Evolutionary conservation across 73 alveolate species (phyloP).

Genomic region (Stentor coeruleus): DNA sequence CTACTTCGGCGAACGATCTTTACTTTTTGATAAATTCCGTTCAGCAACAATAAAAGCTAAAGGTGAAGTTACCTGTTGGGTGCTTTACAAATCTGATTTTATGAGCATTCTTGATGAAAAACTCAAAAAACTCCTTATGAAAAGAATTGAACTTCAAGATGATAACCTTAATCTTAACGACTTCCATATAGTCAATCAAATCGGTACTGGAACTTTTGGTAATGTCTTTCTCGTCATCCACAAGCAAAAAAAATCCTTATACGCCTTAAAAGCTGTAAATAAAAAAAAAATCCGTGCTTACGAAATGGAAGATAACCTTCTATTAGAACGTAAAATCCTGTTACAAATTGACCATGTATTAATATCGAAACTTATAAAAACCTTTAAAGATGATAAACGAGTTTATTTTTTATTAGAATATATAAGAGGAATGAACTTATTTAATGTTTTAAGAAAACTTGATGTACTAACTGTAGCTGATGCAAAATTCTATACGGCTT

Average conservation of each 20-base stretch:
- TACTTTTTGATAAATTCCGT: constrained; percentile 51
- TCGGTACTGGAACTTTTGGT: constrained; percentile 59
- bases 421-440: constrained; percentile 47
- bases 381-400: constrained; percentile 49
- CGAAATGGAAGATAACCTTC: constrained; percentile 34
- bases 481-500: constrained; percentile 46
- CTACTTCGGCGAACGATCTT: constrained; percentile 58
- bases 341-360: constrained; percentile 56
- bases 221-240: constrained; percentile 56
- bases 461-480: no score
- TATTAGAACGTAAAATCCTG: constrained; percentile 51
- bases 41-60: constrained; percentile 56
- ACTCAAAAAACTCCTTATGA: constrained; percentile 30
- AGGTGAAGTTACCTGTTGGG: constrained; percentile 35
- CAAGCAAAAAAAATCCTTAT: constrained; percentile 41
- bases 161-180: constrained; percentile 38
- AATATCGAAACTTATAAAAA: constrained; percentile 56
- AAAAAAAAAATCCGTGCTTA: constrained; percentile 35
- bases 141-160: constrained; percentile 40
- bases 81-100: constrained; percentile 27
- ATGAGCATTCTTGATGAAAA: constrained; percentile 33
- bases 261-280: constrained; percentile 53
- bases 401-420: constrained; percentile 51
- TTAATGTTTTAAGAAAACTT: not conserved
- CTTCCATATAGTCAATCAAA: constrained; percentile 24